Evolutionary conservation across 352 stramenopile genomes (phyloP).

Genomic region (Globisporangium carolinianum): DNA sequence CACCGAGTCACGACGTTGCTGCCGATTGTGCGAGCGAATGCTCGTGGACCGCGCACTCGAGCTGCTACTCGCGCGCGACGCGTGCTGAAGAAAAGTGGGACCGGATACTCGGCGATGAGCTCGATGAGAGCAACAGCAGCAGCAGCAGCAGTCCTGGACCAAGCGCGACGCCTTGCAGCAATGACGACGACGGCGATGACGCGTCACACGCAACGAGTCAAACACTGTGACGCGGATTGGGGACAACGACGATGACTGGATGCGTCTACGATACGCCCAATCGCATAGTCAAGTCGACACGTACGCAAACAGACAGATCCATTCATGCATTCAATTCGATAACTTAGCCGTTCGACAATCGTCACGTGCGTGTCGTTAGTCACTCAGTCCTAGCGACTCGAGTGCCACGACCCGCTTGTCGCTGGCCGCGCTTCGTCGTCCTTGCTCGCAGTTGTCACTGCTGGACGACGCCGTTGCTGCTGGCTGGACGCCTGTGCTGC

Average conservation of each 20-base stretch:
- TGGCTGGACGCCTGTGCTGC: neutral
- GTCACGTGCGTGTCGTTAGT: too few relatives aligned
- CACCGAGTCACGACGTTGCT: neutral
- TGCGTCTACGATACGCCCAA: too few relatives aligned
- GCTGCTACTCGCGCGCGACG: constrained; percentile 18
- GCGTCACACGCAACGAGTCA: neutral
- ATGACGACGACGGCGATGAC: neutral
- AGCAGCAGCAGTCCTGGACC: constrained; percentile 5
- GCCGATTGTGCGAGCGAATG: neutral
- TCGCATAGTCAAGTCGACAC: too few relatives aligned
- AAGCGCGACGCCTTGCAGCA: constrained; percentile 7
- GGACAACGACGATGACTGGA: too few relatives aligned
- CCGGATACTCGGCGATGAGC: constrained; percentile 42
- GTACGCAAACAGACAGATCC: neutral
- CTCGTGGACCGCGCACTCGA: constrained; percentile 5
- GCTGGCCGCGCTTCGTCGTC: constrained; percentile 43
- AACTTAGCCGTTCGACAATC: too few relatives aligned
- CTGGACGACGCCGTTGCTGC: neutral
- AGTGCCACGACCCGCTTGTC: constrained; percentile 15
- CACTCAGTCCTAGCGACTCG: too few relatives aligned
- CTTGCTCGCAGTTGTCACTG: constrained; percentile 21
- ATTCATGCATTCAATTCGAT: neutral
- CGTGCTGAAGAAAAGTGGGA: constrained; percentile 72
- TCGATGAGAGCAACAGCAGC: constrained; percentile 14
- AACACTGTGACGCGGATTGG: neutral